Base-by-base conservation (phyloP, 306 rosid species). In the Gillenia trifoliata region DNA sequence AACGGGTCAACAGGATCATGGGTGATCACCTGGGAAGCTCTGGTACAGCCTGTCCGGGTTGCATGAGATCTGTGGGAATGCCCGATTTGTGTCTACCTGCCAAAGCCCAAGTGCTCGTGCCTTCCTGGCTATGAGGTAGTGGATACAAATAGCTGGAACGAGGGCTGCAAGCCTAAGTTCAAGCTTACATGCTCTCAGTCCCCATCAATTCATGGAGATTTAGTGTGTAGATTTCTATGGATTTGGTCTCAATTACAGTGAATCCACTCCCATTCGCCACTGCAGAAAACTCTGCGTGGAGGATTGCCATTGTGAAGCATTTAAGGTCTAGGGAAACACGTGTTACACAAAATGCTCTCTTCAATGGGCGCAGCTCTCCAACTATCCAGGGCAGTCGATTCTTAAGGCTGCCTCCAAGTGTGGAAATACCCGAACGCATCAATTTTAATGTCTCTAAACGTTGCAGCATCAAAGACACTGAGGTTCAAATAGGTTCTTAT, bases 21-120 rank as follows among this genome's bases (percentile, higher is more conserved):
- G 93, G 62, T 17, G 2, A 15, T 85, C 23, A 71, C 89, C 0
- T 89, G 93, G 91, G 84, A 78, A 81, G 83, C 86, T 9, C 38
- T 75, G 5, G 40, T 28, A 6, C 50, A 49, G 45, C n/a, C 78
- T 74, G 12, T 89, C 91, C 66, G 74, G 13, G 11, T 74, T 86
- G 38, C 88, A 85, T 52, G 91, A 91, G 25, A 26, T 78, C 26
- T 78, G 82, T 10, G 82, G 82, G 29, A 30, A 28, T 71, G 72
- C 56, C 62, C 68, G 41, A 19, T 78, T 8, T 72, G 77, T 22
- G 29, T 64, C 9, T 54, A 64, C 20, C 55, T 19, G 4, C 38
- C 36, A 23, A 54, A 64, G 41, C 66, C 70, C 73, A 5, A 72
- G n/a, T n/a, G n/a, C n/a, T n/a, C n/a, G 30, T 78, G 82, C 19